Evolutionary conservation across 192 early-diverging fungal species (phyloP), one percentile per base, ranked within the genome.

Genomic region (Coemansia sp.): DNA sequence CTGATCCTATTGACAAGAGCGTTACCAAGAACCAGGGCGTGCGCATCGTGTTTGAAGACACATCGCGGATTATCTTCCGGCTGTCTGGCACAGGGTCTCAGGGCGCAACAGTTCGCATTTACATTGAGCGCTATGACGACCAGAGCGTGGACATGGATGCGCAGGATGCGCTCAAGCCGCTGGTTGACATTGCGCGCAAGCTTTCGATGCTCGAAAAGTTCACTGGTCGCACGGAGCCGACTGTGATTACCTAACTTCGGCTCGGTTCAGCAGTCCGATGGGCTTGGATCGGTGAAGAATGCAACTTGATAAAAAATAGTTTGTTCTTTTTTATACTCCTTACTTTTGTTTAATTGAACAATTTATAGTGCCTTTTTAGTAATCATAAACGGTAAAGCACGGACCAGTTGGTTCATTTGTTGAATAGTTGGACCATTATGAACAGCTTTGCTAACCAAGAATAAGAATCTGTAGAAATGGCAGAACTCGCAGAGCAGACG

Each of bases 41-140:
- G 37, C 90, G 94, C 58, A 85, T 97, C 56, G 81, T 94, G 47
- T 97, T 98, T 79, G 80, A 77, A n/a, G 94, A 97, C 74, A 89
- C 91, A 12, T 93, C 92, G 10, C 89, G 96, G 70, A 86, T 97
- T 55, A 86, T 98, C 54, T 92, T 96, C 78, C 88, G 97, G 24
- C 75, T 97, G 32, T 91, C 89, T 26, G 97, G 97, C 16, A 98
- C 97, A 10, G 97, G 97, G 12, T 91, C 89, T 4, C 91, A 95
- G 57, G 97, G 97, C 20, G 97, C 97, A 1, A 98, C 97, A 53
- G 84, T 98, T 26, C 90, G 97, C 62, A 82, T 98, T 27, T 98
- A 98, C 67, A 92, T 97, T 43, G 97, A 98, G 70, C 92, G 95
- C 77, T 78, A 60, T 37, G 85, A 90, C 56, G 51, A 71, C 5